Percentiles rank a stretch among this genome's conserved stretches.
Conservation (phyloP, 202 grass and related monocot species). For the Carex arenaria region DNA sequence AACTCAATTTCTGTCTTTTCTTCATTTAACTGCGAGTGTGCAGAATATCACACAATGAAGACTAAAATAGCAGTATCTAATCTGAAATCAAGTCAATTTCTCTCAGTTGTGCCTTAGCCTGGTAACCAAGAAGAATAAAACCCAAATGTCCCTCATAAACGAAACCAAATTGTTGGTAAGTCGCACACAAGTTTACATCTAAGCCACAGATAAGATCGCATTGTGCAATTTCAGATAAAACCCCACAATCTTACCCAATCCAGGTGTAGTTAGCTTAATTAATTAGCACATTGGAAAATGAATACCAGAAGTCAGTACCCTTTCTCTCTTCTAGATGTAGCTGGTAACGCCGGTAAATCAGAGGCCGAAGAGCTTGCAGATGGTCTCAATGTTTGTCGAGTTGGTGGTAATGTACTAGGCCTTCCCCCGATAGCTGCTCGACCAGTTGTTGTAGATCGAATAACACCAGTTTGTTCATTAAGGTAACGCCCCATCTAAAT, state of each 20-base stretch:
- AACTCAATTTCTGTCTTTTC: not conserved
- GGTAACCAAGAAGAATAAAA: not conserved
- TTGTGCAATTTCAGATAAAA: constrained; percentile 2
- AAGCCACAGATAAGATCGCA: not conserved
- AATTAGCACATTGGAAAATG: not conserved
- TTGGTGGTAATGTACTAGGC: constrained; percentile 54
- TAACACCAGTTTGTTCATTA: constrained; percentile 60
- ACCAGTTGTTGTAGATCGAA: constrained; percentile 39
- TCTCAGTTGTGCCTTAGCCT: not conserved
- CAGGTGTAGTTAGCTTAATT: not conserved
- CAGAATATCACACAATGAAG: not conserved
- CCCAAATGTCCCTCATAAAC: not conserved
- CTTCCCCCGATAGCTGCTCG: constrained; percentile 37
- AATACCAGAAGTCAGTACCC: constrained; percentile 38
- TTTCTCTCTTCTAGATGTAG: constrained; percentile 50
- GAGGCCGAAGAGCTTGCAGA: constrained; percentile 29
- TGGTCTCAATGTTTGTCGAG: constrained; percentile 43
- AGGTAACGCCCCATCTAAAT: constrained; percentile 93
- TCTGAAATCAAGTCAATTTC: too few species aligned
- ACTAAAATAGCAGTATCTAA: not conserved
- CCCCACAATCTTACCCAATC: not conserved
- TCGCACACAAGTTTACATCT: not conserved
- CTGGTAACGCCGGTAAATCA: constrained; percentile 48
- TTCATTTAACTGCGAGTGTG: not conserved
- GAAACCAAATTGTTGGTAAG: not conserved